phyloP scores from a whole-genome alignment of 1,284 basidiomycete genomes.

The Uromyces viciae-fabae region DNA sequence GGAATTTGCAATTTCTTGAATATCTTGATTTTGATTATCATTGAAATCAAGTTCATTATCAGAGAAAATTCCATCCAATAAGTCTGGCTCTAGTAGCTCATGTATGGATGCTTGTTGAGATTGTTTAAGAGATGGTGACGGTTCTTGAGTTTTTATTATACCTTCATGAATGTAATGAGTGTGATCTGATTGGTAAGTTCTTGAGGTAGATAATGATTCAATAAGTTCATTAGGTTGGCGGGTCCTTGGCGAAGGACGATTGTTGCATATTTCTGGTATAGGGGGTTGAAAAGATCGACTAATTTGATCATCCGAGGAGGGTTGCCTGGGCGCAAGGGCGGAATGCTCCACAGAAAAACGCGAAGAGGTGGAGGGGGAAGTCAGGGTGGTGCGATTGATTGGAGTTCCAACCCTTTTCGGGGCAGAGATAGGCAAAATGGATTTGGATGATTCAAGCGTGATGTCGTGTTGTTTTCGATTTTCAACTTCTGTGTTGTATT shows the following conservation, averaged over 20 bases:
- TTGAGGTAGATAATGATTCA: neutral
- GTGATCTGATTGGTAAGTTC: neutral
- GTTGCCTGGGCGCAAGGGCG: neutral
- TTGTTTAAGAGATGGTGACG: neutral
- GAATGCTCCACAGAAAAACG: slow-evolving; percentile 24
- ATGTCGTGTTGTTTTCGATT: neutral
- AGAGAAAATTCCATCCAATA: slow-evolving; percentile 19
- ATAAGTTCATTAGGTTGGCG: neutral
- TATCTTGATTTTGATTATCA: neutral
- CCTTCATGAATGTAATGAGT: neutral
- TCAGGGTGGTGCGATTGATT: neutral
- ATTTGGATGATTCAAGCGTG: neutral
- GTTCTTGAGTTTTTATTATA: neutral
- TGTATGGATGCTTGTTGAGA: neutral
- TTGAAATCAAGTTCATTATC: neutral
- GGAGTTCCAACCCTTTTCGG: neutral
- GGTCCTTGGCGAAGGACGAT: neutral
- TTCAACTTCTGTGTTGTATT: slow-evolving; percentile 34
- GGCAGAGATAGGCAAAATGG: neutral
- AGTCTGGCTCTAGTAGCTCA: neutral
- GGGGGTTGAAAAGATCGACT: neutral
- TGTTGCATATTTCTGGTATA: too few species aligned
- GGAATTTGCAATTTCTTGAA: neutral
- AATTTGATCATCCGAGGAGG: slow-evolving; percentile 1
- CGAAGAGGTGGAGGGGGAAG: slow-evolving; percentile 32